Percentiles rank a stretch among this genome's conserved stretches.
Evolutionary conservation across 768 basidiomycete species (phyloP).

Genomic region (Trametes elegans): DNA sequence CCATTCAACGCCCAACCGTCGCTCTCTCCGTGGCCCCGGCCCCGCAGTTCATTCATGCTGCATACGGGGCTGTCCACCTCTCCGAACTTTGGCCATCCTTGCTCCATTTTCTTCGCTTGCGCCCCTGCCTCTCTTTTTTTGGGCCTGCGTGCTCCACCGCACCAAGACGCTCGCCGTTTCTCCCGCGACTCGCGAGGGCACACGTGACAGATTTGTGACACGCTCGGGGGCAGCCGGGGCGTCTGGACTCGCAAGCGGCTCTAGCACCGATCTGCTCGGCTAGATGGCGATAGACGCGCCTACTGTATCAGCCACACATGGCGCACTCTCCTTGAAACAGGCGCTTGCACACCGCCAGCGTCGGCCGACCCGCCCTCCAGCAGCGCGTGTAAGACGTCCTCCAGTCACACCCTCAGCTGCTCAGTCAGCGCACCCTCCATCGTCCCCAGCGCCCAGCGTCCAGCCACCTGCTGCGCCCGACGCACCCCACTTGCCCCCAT

Average conservation of each 20-base stretch:
- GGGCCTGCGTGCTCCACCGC: not conserved
- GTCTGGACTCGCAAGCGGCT: not conserved
- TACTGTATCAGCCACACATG: not conserved
- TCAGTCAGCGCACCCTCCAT: not conserved
- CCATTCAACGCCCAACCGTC: not conserved
- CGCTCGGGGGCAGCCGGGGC: not conserved
- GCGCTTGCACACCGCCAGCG: not conserved
- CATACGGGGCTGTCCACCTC: constrained; percentile 5
- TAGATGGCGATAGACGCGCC: constrained; percentile 9
- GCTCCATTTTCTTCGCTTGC: not conserved
- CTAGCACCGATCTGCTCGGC: constrained; percentile 17
- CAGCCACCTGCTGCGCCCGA: not conserved
- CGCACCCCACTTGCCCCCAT: not conserved
- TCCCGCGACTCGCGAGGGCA: not conserved
- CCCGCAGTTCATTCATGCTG: not conserved
- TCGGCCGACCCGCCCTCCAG: not conserved
- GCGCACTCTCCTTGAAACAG: constrained; percentile 8
- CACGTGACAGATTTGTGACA: not conserved
- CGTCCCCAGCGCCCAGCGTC: too few relatives aligned
- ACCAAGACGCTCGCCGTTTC: not conserved
- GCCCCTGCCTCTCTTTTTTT: not conserved
- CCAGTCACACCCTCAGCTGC: not conserved
- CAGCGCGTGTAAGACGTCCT: not conserved
- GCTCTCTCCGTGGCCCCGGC: constrained; percentile 6
- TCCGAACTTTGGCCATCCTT: constrained; percentile 1